Evolutionary conservation across 1,139 yeast genomes (phyloP), one percentile per base, ranked within the genome.

Genomic region (Geotrichum bryndzae): DNA sequence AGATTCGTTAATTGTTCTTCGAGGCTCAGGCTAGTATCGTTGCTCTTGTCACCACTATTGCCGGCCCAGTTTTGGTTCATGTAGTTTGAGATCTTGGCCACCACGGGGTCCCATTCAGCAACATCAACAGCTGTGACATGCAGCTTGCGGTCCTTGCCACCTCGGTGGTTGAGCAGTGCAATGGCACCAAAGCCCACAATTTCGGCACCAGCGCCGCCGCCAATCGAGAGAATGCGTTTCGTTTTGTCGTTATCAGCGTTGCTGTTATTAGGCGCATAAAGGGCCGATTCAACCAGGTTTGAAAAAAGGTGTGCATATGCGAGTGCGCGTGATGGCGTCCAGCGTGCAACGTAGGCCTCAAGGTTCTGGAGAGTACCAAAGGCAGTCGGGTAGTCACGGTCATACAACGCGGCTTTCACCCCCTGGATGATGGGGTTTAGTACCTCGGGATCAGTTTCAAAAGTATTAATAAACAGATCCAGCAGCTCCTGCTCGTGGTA

Each of bases 161-260:
- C 41, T 33, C n/a, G 57, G 54, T 38, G 51, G 51, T 61, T 82
- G 22, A 67, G 59, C 45, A 69, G 62, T 3, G 69, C 85, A 0
- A 87, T 78, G 22, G 91, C 81, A 0, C 84, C 84, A 53, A 89
- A 70, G 0, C 89, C 96, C 22, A 86, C 86, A 27, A 90, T 74
- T 70, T 90, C 97, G 1, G 92, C 89, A 1, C 92, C 88, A 0
- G 96, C 96, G 27, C 97, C 97, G 23, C 96, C 97, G 15, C 97
- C 97, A 53, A 90, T 80, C 68, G 87, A 83, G 51, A 90, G 72
- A 0, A 85, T 82, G 10, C 35, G 15, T n/a, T 52, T 48, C 15
- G 52, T 27, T 31, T 22, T 35, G 27, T 27, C 25, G 18, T 45
- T 25, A 11, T 25, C 27, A 25, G 27, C 27, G 27, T 25, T 25